Conservation (phyloP, 495 filamentous ascomycete species). For the Penicillium desertorum region DNA sequence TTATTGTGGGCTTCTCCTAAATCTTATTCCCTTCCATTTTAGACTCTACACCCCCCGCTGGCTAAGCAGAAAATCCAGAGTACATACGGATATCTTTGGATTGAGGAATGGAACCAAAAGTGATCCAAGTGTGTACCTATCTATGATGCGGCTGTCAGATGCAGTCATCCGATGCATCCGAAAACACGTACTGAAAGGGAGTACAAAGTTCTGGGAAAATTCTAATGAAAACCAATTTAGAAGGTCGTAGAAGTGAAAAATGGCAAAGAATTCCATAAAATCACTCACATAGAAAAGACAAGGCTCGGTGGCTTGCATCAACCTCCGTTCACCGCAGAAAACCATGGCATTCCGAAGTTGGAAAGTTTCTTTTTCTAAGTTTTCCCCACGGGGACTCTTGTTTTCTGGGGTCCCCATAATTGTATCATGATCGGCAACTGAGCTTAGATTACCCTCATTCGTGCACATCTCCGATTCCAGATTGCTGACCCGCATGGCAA, state of each 20-base stretch:
- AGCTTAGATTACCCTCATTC: conserved; percentile 4
- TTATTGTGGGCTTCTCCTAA: background rate
- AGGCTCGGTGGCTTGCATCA: conserved; percentile 1
- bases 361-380: background rate
- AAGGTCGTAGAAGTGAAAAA: background rate
- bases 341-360: background rate
- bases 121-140: too few relatives aligned
- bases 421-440: conserved; percentile 10
- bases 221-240: conserved; percentile 9
- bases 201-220: background rate
- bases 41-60: conserved; percentile 12
- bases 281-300: background rate
- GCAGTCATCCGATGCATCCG: background rate
- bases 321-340: background rate
- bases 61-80: background rate
- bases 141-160: too few relatives aligned
- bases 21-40: background rate
- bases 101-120: background rate
- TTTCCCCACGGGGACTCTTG: conserved; percentile 5
- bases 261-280: background rate
- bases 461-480: conserved; percentile 6
- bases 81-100: background rate
- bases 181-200: background rate
- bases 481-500: conserved; percentile 5
- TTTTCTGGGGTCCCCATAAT: conserved; percentile 6